These are phyloP conservation scores for Kazachstania kunashirensis DNA, from an alignment of 805 yeast species.

Conservation along the genomic window DNA sequence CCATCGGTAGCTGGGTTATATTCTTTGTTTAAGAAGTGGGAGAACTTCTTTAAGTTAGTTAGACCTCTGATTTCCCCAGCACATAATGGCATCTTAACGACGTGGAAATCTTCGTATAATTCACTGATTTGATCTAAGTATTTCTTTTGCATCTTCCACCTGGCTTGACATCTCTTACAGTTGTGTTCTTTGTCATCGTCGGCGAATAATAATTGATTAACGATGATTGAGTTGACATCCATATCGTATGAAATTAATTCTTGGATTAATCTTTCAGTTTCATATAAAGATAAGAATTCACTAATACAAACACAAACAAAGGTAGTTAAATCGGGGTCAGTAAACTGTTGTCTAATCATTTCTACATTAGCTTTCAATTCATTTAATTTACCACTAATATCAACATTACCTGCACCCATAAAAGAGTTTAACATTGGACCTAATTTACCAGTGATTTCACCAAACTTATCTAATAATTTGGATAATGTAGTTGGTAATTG, in stretches of 20 bases:
- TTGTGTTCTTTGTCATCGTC: constrained; percentile 52
- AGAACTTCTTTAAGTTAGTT: constrained; percentile 73
- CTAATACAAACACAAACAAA: constrained; percentile 95
- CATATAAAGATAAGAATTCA: constrained; percentile 90
- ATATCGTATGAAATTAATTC: constrained; percentile 89
- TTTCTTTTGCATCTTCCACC: constrained; percentile 94
- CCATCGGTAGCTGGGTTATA: constrained; percentile 58
- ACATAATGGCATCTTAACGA: constrained; percentile 89
- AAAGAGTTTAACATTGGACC: constrained; percentile 83
- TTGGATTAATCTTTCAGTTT: constrained; percentile 95
- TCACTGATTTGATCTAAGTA: constrained; percentile 93
- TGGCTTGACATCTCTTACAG: constrained; percentile 84
- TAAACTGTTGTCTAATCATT: constrained; percentile 89
- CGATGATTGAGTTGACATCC: constrained; percentile 94
- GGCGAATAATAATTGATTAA: constrained; percentile 89
- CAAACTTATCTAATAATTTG: constrained; percentile 75
- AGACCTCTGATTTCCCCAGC: constrained; percentile 94
- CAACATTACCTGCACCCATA: constrained; percentile 61
- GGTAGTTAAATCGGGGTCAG: constrained; percentile 92
- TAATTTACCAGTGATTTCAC: constrained; percentile 73
- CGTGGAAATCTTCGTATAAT: constrained; percentile 91
- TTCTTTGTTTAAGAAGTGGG: constrained; percentile 69
- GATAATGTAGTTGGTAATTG: constrained; percentile 91
- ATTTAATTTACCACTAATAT: constrained; percentile 53
- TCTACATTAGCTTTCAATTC: constrained; percentile 37